Base-by-base conservation (phyloP, 2,329 filamentous ascomycete species). In the Venturiaceae sp. region DNA sequence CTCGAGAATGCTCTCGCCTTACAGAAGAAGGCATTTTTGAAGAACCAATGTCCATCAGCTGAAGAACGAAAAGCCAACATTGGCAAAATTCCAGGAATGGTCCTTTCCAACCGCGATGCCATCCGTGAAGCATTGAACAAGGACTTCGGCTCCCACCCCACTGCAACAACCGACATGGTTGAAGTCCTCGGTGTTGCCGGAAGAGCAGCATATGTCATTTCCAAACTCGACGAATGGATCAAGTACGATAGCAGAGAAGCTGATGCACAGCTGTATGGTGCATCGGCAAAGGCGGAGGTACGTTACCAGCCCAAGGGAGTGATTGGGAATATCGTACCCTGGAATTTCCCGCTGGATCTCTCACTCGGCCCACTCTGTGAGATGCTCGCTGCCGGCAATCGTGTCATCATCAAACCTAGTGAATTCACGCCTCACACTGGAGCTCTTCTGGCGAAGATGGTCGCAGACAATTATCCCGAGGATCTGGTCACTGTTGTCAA, bases 41-140 rank as follows among this genome's bases (percentile, higher is more conserved):
- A 58, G 33, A 58, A 58, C 28, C 55, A 58, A 53, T 52, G 34
- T 33, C 55, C 55, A 2, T 34, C 55, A 19, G 44, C 34, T 14
- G 55, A 50, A 33, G 55, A 58, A 39, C 55, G 55, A 23, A 58
- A 58, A 58, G 55, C 55, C 39, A 58, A 58, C 30, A 41, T 58
- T n/a, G 55, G 41, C 30, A 58, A 53, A 30, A 58, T 58, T 5
- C 41, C 55, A 30, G 41, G 30, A 34, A 58, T 58, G 55, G 55
- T 58, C 7, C 55, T 58, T 8, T 32, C 55, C 3, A 58, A 58
- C 30, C 39, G 55, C 30, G 55, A 58, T 58, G 55, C 55, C 14
- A 58, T 58, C 14, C 55, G 55, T 9, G 55, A 58, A 30, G 55
- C 55, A 14, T 19, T 58, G 28, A 28, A 32, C 55, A 58, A 58